phyloP scores from a whole-genome alignment of 768 basidiomycete species.

The Amanita pallidorosea region DNA sequence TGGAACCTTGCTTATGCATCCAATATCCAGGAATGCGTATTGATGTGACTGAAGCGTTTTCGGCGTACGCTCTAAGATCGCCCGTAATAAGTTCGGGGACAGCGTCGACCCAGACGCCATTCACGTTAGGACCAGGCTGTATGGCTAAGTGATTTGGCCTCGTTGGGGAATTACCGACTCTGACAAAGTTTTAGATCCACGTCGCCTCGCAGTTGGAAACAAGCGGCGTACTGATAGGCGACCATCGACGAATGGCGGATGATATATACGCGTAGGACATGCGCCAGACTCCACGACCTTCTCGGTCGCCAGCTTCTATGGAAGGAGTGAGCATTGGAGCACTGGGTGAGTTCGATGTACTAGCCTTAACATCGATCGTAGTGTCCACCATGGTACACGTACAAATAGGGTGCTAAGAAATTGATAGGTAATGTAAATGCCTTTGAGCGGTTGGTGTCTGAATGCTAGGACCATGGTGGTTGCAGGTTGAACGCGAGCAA shows the following conservation, averaged over 20 bases:
- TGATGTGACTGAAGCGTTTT: conserved; percentile 25
- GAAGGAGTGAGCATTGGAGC: neutral
- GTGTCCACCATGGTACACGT: conserved; percentile 36
- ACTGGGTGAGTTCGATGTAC: neutral
- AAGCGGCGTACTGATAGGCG: conserved; percentile 16
- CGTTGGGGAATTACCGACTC: conserved; percentile 22
- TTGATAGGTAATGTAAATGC: conserved; percentile 34
- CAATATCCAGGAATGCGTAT: conserved; percentile 47
- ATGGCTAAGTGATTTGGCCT: conserved; percentile 31
- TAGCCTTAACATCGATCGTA: conserved; percentile 28
- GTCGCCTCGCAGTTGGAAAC: neutral
- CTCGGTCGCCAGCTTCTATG: conserved; percentile 31
- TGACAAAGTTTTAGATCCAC: conserved; percentile 8
- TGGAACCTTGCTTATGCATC: conserved; percentile 31
- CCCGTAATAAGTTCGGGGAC: conserved; percentile 31
- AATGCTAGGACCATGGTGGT: conserved; percentile 20
- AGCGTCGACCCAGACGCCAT: conserved; percentile 39
- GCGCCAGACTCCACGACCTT: conserved; percentile 33
- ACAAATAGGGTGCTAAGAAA: conserved; percentile 27
- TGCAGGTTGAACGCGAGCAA: neutral
- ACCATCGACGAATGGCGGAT: conserved; percentile 18
- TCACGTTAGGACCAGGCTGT: conserved; percentile 25
- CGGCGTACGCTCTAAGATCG: conserved; percentile 29
- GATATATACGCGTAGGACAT: conserved; percentile 25
- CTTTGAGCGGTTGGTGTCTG: conserved; percentile 38